Evolutionary conservation across 2,329 filamentous ascomycete species (phyloP).

Genomic region (Bipolaris victoriae): DNA sequence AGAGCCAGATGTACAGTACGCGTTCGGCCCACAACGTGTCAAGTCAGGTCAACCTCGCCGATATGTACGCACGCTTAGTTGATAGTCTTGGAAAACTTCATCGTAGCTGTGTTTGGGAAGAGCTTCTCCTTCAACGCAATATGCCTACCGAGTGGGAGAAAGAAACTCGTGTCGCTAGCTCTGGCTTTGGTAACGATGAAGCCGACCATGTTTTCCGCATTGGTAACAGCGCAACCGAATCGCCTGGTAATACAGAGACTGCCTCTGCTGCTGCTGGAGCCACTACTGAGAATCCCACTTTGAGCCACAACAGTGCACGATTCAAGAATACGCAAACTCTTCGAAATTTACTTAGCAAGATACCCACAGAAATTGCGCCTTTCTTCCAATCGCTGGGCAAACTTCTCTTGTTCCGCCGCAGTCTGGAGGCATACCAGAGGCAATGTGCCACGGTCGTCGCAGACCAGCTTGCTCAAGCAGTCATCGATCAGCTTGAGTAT

Average conservation of each 20-base stretch:
- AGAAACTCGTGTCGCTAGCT: conserved; percentile 52
- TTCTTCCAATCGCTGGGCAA: conserved; percentile 88
- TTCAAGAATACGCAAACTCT: conserved; percentile 82
- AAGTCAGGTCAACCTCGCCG: conserved; percentile 78
- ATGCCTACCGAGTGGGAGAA: conserved; percentile 73
- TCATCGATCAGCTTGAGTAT: conserved; percentile 70
- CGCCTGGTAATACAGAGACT: conserved; percentile 21
- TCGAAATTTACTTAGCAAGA: conserved; percentile 75
- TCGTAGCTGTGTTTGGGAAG: conserved; percentile 81
- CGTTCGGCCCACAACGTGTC: conserved; percentile 70
- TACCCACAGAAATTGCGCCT: conserved; percentile 79
- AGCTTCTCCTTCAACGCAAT: conserved; percentile 73
- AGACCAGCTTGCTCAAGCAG: conserved; percentile 72
- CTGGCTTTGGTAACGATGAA: conserved; percentile 48
- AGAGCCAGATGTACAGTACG: conserved; percentile 66
- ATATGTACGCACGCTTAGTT: conserved; percentile 79
- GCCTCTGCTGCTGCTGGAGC: conserved; percentile 16
- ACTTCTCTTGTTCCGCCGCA: conserved; percentile 75
- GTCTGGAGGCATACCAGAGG: conserved; percentile 67
- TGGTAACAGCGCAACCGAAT: conserved; percentile 32
- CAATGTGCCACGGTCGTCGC: conserved; percentile 67
- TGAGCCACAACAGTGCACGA: conserved; percentile 45
- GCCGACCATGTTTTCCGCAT: conserved; percentile 50
- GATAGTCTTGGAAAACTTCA: conserved; percentile 78
- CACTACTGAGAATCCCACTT: conserved; percentile 10